Evolutionary conservation across 2,329 filamentous ascomycete genomes (phyloP).

Genomic region (Beauveria brongniartii): DNA sequence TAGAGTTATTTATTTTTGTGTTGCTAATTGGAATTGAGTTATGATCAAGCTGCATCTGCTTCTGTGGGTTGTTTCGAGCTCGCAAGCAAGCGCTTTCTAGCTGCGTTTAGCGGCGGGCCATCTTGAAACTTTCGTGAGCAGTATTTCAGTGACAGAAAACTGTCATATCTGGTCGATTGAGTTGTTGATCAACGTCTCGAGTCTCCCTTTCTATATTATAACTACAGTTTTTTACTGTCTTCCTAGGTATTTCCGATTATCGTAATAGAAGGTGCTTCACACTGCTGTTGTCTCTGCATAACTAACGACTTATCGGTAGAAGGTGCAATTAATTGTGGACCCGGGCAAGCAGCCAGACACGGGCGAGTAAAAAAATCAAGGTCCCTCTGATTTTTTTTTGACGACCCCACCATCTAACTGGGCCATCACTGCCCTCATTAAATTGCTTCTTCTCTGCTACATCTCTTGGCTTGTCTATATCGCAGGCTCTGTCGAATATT

Average conservation of each 20-base stretch:
- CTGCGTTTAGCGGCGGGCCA: too few relatives aligned
- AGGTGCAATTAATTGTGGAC: not conserved
- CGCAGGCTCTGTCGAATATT: not conserved
- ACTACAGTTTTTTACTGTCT: too few relatives aligned
- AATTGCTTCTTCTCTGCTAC: not conserved
- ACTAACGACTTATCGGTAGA: not conserved
- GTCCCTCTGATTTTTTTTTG: constrained; percentile 17
- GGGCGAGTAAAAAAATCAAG: not conserved
- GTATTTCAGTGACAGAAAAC: too few relatives aligned
- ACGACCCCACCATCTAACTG: constrained; percentile 3
- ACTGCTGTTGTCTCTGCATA: not conserved
- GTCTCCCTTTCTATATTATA: too few relatives aligned
- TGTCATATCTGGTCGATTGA: too few relatives aligned
- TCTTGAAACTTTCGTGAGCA: too few relatives aligned
- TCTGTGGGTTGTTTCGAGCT: too few relatives aligned
- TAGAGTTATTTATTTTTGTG: too few relatives aligned
- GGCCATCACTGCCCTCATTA: constrained; percentile 9
- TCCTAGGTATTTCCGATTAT: not conserved
- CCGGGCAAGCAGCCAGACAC: not conserved
- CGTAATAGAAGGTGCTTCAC: not conserved
- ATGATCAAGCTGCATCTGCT: too few relatives aligned
- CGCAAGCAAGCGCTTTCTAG: too few relatives aligned
- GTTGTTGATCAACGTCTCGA: too few relatives aligned
- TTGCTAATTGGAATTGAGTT: too few relatives aligned
- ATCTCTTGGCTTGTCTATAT: not conserved